Conservation (phyloP, 768 basidiomycete genomes). For the Mycena vulgaris region DNA sequence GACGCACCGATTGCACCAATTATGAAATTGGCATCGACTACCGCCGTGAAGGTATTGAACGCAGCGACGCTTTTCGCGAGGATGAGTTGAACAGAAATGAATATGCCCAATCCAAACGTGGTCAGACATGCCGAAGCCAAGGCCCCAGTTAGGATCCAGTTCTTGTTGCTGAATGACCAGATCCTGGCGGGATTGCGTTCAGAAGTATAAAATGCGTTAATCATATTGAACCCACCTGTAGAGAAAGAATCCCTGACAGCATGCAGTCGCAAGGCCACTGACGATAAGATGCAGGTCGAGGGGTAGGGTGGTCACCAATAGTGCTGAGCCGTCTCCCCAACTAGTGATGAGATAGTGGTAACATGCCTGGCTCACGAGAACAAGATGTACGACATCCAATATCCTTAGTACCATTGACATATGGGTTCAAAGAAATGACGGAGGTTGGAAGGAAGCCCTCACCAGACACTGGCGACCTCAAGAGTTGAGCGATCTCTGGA, state of each 20-base stretch:
- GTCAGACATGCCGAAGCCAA: too few species aligned
- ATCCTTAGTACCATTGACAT: constrained; percentile 1
- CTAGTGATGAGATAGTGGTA: constrained; percentile 35
- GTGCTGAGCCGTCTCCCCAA: constrained; percentile 29
- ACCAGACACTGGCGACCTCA: constrained; percentile 23
- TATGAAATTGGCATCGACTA: too few species aligned
- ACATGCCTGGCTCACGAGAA: constrained; percentile 23
- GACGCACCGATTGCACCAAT: too few species aligned
- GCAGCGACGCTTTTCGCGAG: too few species aligned
- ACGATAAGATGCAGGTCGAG: constrained; percentile 29
- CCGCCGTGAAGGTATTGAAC: too few species aligned
- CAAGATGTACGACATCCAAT: constrained; percentile 29
- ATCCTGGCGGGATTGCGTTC: constrained; percentile 18
- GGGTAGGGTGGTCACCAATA: too few species aligned
- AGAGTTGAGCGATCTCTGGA: too few species aligned
- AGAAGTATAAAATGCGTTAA: too few species aligned
- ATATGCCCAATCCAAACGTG: too few species aligned
- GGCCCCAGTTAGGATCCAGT: constrained; percentile 13
- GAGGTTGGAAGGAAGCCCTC: too few species aligned
- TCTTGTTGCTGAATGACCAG: constrained; percentile 37
- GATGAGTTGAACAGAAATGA: too few species aligned
- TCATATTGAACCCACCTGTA: background rate
- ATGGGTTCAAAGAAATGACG: background rate
- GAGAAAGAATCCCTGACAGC: constrained; percentile 30
- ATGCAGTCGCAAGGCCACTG: constrained; percentile 9